Evolutionary conservation across 805 yeast genomes (phyloP), one percentile per base, ranked within the genome.

Genomic region (Schwanniomyces polymorphus): DNA sequence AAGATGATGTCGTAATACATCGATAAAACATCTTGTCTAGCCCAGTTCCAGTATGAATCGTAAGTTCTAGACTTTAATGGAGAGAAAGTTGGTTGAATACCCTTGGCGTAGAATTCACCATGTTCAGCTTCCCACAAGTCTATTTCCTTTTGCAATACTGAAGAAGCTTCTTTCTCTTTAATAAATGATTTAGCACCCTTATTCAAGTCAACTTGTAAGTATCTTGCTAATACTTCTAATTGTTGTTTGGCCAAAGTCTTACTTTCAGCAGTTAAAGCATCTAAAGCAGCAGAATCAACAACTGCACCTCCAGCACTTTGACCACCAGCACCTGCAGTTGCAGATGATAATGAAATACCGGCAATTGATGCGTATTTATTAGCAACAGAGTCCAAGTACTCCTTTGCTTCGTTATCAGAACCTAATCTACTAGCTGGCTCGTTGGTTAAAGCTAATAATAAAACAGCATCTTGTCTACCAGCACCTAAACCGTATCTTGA

Each of bases 21-120:
- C 42, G 91, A 82, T 58, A 94, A 76, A 51, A 94, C 88, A 67
- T 94, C 97, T 77, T 94, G 99, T 72, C 97, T 88, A 41, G 98
- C 97, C 99, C 99, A 94, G 72, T 95, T 95, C 99, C 99, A 94
- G 72, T 91, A 91, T 18, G 97, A 91, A 72, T 94, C 98, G 70
- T 92, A 94, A 45, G 86, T 84, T 76, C 99, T 88, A 26, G 97
- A 96, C 77, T 94, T 94, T 73, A 88, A 80, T 52, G 92, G 79
- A 27, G 97, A 88, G 75, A 94, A 94, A 4, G 86, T 83, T 37
- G 98, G 97, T 56, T 84, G 77, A 60, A 94, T 86, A 65, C 99
- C 98, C 49, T 84, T 80, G 42, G 97, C 91, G 68, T 91, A 94
- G 63, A 85, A 85, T 61, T 94, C 99, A 58, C 99, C 99, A 65